phyloP scores from a whole-genome alignment of 1,284 basidiomycete genomes.

The Marasmius tenuissimus region DNA sequence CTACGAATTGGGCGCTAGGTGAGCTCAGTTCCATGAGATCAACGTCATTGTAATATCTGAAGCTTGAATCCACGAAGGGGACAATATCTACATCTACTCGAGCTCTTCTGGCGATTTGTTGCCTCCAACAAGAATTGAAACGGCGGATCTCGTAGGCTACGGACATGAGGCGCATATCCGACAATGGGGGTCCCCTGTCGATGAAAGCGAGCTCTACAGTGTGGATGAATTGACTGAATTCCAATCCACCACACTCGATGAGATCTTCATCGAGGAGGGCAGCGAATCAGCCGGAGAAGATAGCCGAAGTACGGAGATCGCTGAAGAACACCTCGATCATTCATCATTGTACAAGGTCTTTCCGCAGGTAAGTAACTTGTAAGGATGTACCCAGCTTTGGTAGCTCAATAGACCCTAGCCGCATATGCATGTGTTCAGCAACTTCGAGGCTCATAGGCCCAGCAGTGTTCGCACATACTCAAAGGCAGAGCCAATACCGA shows the following conservation, averaged over 20 bases:
- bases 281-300: not conserved
- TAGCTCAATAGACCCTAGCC: conserved; percentile 26
- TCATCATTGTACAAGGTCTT: not conserved
- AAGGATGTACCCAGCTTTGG: not conserved
- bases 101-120: not conserved
- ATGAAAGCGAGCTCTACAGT: conserved; percentile 31
- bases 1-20: not conserved
- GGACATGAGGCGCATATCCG: conserved; percentile 13
- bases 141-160: not conserved
- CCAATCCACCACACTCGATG: conserved; percentile 24
- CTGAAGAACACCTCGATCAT: not conserved
- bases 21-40: not conserved
- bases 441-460: conserved; percentile 10
- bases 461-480: conserved; percentile 17
- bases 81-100: not conserved
- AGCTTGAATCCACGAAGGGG: not conserved
- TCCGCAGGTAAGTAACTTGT: conserved; percentile 25
- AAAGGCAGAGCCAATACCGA: conserved; percentile 30
- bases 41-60: not conserved
- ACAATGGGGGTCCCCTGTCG: conserved; percentile 36
- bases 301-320: not conserved
- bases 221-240: conserved; percentile 45
- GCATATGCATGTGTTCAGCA: conserved; percentile 32
- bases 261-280: not conserved
- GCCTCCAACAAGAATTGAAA: not conserved